Conservation (phyloP, 306 rosid genomes). For the Quercus engelmannii region DNA sequence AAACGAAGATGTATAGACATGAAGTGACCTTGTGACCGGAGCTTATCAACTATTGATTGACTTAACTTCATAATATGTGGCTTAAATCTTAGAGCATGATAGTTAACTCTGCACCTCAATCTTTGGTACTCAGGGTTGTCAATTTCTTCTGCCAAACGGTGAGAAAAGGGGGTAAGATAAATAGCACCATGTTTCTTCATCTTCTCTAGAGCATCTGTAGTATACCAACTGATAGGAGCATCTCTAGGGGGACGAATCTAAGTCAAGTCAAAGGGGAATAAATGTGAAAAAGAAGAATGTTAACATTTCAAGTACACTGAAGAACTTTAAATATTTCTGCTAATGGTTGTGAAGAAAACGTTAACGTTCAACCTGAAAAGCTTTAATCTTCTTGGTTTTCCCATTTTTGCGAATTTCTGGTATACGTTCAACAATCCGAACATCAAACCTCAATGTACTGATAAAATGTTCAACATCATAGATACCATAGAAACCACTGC, state of each 20-base stretch:
- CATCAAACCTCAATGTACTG: conserved; percentile 69
- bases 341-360: conserved; percentile 7
- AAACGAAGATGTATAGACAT: conserved; percentile 98
- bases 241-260: conserved; percentile 94
- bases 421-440: conserved; percentile 75
- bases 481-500: conserved; percentile 92
- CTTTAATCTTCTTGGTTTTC: conserved; percentile 83
- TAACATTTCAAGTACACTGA: conserved; percentile 19
- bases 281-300: not conserved
- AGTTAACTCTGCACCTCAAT: conserved; percentile 91
- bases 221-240: conserved; percentile 89
- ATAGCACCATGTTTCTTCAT: conserved; percentile 93
- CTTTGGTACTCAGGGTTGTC: conserved; percentile 91
- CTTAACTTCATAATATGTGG: conserved; percentile 84
- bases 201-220: conserved; percentile 68
- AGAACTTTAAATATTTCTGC: conserved; percentile 17
- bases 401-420: conserved; percentile 77
- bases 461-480: conserved; percentile 96
- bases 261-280: conserved; percentile 11
- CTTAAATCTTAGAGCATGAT: conserved; percentile 94
- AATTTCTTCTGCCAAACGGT: conserved; percentile 96
- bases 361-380: conserved; percentile 62
- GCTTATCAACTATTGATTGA: conserved; percentile 90
- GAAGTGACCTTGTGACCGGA: conserved; percentile 83
- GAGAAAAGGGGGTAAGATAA: conserved; percentile 96